Evolutionary conservation across 192 early-diverging fungal genomes (phyloP), one percentile per base, ranked within the genome.

Genomic region (Entomortierella lignicola): DNA sequence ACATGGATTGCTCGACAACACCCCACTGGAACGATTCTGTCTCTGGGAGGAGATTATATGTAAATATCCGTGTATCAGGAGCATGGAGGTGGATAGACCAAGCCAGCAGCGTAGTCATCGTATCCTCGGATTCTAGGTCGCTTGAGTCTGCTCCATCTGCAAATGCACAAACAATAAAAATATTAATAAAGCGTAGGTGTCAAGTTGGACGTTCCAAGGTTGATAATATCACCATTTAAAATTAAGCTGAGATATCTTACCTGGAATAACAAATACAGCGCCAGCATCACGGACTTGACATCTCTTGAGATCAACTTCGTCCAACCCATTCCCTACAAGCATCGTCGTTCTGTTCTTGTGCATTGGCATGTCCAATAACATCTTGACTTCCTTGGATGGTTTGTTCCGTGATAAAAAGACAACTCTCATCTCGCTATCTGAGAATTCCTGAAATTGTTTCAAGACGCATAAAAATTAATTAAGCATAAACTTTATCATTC

Each of bases 71-170:
- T 2, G 86, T 83, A 23, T 83, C 54, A 41, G 88, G 86, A 2
- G 90, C 88, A 60, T 87, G 86, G 32, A 81, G 77, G 32, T 91
- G 87, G 26, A 93, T 69, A 1, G 90, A 87, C 92, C 90, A 93
- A 12, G 89, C 80, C 6, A 91, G 63, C 4, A 92, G 77, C 4
- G 90, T 91, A 50, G 91, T 93, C 64, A 87, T 79, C 41, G 91
- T 89, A 63, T 93, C 92, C 85, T 93, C 89, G 27, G 83, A 71
- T 13, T 80, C 64, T 23, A 81, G 61, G 44, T 89, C 85, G n/a
- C n/a, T n/a, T 6, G 80, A 44, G 11, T 85, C 80, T 52, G 77
- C 74, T 11, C 87, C 71, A 68, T 90, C 88, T 81, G 20, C 10
- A 27, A 27, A 27, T 8, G 15, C n/a, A 37, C 10, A 37, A 37